Evolutionary conservation across 768 basidiomycete genomes (phyloP), one percentile per base, ranked within the genome.

Genomic region (Psilocybe cubensis): DNA sequence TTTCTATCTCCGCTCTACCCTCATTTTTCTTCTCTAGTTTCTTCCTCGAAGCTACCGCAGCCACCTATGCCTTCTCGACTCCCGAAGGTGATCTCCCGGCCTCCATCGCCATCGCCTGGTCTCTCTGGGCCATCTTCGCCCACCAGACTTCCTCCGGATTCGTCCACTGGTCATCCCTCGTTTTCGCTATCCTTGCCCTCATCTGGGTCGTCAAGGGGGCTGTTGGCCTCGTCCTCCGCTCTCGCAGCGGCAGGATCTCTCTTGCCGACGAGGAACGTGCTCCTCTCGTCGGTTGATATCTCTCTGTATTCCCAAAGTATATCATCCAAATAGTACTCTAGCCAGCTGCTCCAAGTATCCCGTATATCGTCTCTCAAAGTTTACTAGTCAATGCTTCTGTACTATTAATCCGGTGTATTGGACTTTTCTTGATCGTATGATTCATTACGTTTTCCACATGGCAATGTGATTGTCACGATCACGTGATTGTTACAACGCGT

Each of bases 11-110:
- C n/a, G 40, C 47, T 38, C 17, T 61, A 31, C 61, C 47, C 52
- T 28, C 38, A 58, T 47, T 25, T 56, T 31, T 46, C 20, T 52
- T 27, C n/a, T 40, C n/a, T 18, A 91, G 89, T 58, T 87, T 96
- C 79, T 96, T 96, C 87, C 87, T 96, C 60, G 93, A 96, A 72
- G 87, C 86, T 11, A 96, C 94, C 11, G 88, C 93, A 4, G 92
- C 87, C n/a, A 90, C 93, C 2, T 99, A 99, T 71, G 92, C 96
- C 33, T 96, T 96, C 82, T 90, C 92, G 20, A 86, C 88, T 11
- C 76, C 84, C 1, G 92, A 96, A 70, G 96, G 96, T 56, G 97
- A 98, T 69, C 81, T 98, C 23, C 92, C 95, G 3, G 97, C 92
- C 2, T 88, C 93, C 21, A 83, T 95, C 63, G 94, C 91, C 59